Percentiles rank a stretch among this genome's conserved stretches.
Conservation (phyloP, 2,329 filamentous ascomycete species). For the Aspergillus sp. region DNA sequence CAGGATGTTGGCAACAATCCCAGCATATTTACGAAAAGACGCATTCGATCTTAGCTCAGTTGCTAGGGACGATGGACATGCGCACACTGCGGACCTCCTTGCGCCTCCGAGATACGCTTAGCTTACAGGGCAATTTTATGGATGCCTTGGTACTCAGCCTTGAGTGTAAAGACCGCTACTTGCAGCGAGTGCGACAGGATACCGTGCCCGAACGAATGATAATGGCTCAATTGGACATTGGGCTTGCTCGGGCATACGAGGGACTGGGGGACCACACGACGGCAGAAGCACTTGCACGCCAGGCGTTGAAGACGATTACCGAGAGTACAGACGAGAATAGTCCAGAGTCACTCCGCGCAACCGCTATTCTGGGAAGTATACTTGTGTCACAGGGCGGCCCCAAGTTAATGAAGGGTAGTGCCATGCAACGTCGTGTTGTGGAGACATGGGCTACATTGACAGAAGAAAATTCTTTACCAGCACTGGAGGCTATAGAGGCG, state of each 20-base stretch:
- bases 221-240: background rate
- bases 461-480: background rate
- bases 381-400: background rate
- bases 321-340: background rate
- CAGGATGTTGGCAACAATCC: background rate
- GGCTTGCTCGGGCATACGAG: background rate
- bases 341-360: background rate
- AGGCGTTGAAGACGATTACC: background rate
- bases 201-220: background rate
- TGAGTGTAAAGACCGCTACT: background rate
- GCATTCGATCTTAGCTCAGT: background rate
- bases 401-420: background rate
- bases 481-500: background rate
- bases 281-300: conserved; percentile 3
- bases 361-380: background rate
- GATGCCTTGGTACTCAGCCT: background rate
- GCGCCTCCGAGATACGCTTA: background rate
- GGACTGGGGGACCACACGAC: background rate
- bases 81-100: background rate
- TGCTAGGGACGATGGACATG: background rate
- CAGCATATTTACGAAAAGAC: background rate
- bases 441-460: background rate
- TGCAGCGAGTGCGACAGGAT: background rate
- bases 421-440: background rate
- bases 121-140: background rate